These are phyloP conservation scores for Kluyveromyces siamensis DNA, from an alignment of 805 yeast species.

Conservation along the genomic window DNA sequence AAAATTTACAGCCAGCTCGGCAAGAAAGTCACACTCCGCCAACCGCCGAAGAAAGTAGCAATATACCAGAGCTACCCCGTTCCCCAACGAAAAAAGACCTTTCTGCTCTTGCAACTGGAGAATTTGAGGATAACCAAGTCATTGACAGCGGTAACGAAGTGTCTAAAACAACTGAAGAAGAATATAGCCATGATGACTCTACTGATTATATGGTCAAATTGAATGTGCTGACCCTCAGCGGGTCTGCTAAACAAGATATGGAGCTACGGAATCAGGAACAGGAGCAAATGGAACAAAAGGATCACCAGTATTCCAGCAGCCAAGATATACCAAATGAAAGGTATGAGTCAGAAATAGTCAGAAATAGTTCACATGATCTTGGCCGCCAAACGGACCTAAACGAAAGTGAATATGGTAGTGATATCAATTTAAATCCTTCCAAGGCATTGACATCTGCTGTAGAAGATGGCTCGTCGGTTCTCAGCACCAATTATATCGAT, in stretches of 20 bases:
- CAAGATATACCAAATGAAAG: not conserved
- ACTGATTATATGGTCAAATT: constrained; percentile 1
- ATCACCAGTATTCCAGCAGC: not conserved
- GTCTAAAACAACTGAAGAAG: not conserved
- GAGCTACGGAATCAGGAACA: not conserved
- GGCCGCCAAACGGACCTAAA: not conserved
- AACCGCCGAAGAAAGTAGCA: not conserved
- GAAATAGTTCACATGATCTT: not conserved
- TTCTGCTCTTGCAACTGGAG: not conserved
- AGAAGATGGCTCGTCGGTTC: not conserved
- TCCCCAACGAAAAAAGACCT: constrained; percentile 10
- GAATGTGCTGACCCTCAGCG: not conserved
- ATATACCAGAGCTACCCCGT: not conserved
- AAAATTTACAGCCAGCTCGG: not conserved
- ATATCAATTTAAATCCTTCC: not conserved
- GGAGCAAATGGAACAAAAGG: not conserved
- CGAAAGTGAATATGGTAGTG: not conserved
- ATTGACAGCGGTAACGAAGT: not conserved
- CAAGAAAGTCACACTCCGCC: not conserved
- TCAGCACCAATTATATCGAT: not conserved
- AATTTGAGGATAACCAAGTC: not conserved
- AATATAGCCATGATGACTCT: not conserved
- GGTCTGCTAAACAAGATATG: not conserved
- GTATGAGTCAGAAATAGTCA: not conserved
- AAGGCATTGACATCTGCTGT: not conserved